These are phyloP conservation scores for Podospora bellae-mahoneyi DNA, from an alignment of 495 filamentous ascomycete genomes.

Conservation along the genomic window DNA sequence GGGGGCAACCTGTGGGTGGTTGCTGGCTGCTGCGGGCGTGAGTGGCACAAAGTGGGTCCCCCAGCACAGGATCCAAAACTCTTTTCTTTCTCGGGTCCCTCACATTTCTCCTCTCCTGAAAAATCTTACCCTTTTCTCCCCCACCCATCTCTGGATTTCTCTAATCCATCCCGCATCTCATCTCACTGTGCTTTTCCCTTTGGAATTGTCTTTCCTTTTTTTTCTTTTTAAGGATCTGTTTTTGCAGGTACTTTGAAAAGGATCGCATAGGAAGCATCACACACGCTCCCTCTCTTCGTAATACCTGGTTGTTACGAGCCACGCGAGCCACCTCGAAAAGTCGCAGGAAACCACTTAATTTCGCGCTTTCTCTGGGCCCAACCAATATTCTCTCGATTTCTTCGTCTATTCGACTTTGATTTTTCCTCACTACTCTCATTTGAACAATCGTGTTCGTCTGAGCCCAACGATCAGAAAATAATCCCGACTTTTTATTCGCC, in stretches of 20 bases:
- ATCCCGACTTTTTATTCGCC: neutral
- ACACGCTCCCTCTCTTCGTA: constrained; percentile 35
- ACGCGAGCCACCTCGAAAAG: constrained; percentile 12
- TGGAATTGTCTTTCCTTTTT: constrained; percentile 35
- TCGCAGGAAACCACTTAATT: constrained; percentile 15
- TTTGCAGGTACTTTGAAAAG: constrained; percentile 41
- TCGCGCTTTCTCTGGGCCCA: constrained; percentile 16
- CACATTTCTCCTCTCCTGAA: constrained; percentile 32
- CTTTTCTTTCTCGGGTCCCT: constrained; percentile 34
- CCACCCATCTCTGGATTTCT: constrained; percentile 32
- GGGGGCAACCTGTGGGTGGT: neutral
- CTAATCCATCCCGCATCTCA: constrained; percentile 31
- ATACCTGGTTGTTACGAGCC: constrained; percentile 25
- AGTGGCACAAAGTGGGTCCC: constrained; percentile 25
- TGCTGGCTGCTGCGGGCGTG: neutral
- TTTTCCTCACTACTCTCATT: constrained; percentile 31
- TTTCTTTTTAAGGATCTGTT: constrained; percentile 36
- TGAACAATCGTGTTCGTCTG: constrained; percentile 32
- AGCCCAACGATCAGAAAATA: neutral
- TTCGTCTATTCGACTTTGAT: constrained; percentile 36
- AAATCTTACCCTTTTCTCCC: constrained; percentile 27
- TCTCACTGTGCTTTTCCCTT: constrained; percentile 25
- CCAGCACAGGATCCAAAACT: constrained; percentile 32
- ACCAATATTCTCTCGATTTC: constrained; percentile 31
- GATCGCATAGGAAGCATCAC: constrained; percentile 30